phyloP scores from a whole-genome alignment of 23 red algal genomes.

The Gracilaria domingensis region DNA sequence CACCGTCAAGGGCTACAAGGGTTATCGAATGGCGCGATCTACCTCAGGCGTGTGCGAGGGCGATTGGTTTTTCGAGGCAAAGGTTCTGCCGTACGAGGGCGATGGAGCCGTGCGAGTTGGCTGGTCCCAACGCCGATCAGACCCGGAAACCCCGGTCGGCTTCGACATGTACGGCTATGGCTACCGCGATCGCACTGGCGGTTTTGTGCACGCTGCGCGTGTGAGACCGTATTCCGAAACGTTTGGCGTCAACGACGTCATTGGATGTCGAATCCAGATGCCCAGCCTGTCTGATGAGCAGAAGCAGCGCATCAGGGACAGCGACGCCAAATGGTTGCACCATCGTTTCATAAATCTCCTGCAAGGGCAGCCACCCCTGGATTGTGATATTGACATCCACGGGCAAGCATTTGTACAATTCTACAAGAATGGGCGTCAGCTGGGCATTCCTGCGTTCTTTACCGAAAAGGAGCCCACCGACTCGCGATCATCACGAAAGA shows the following conservation, averaged over 20 bases:
- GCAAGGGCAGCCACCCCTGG: conserved; percentile 47
- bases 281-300: conserved; percentile 18
- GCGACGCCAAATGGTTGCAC: conserved; percentile 56
- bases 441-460: conserved; percentile 63
- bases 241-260: conserved; percentile 62
- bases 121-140: conserved; percentile 70
- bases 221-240: conserved; percentile 18
- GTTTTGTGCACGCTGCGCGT: conserved; percentile 51
- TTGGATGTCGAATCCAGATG: conserved; percentile 63
- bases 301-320: conserved; percentile 6
- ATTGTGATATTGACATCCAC: conserved; percentile 16
- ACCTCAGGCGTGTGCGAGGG: conserved; percentile 51
- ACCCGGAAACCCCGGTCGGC: conserved; percentile 76
- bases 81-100: neutral
- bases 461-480: neutral
- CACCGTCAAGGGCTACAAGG: conserved; percentile 40
- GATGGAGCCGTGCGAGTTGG: conserved; percentile 74
- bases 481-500: neutral
- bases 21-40: conserved; percentile 58
- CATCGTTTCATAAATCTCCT: conserved; percentile 38
- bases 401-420: conserved; percentile 54
- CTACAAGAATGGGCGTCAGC: conserved; percentile 60
- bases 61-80: conserved; percentile 65
- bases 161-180: conserved; percentile 72
- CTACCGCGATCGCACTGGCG: conserved; percentile 69